Evolutionary conservation across 352 stramenopile genomes (phyloP).

Genomic region (Saprolegnia diclina): DNA sequence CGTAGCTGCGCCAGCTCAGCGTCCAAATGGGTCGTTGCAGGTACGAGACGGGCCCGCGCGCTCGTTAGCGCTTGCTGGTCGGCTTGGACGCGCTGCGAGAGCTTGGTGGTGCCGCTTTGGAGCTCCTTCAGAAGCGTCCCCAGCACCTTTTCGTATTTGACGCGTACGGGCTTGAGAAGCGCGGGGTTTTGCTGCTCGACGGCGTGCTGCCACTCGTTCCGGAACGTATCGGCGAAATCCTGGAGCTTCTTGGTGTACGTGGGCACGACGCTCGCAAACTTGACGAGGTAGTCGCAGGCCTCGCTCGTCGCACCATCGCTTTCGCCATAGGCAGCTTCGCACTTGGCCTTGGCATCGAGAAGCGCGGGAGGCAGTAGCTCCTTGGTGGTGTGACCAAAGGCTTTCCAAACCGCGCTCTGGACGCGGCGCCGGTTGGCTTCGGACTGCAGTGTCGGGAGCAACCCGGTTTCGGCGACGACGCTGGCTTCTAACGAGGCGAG

Average conservation of each 20-base stretch:
- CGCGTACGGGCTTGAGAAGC: conserved; percentile 15
- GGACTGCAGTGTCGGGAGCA: conserved; percentile 1
- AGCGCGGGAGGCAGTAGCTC: conserved; percentile 11
- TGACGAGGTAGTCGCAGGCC: conserved; percentile 2
- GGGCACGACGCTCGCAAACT: conserved; percentile 13
- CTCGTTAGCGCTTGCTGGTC: conserved; percentile 10
- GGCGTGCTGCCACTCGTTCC: not conserved
- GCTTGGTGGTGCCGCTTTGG: conserved; percentile 10
- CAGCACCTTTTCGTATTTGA: conserved; percentile 20
- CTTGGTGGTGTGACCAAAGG: conserved; percentile 20
- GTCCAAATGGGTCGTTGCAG: not conserved
- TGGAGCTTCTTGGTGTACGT: conserved; percentile 19
- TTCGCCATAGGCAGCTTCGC: not conserved
- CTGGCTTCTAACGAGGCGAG: not conserved
- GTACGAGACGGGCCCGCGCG: not conserved
- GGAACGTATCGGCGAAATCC: conserved; percentile 8
- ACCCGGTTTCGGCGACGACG: not conserved
- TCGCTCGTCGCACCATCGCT: not conserved
- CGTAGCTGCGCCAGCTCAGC: not conserved
- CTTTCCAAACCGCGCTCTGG: conserved; percentile 20
- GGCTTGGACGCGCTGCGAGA: not conserved
- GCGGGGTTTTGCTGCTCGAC: conserved; percentile 26
- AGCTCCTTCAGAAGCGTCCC: conserved; percentile 17
- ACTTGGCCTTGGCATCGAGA: not conserved
- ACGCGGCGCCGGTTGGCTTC: conserved; percentile 23